Evolutionary conservation across 2,329 filamentous ascomycete species (phyloP).

Genomic region (Aspergillus melleus): DNA sequence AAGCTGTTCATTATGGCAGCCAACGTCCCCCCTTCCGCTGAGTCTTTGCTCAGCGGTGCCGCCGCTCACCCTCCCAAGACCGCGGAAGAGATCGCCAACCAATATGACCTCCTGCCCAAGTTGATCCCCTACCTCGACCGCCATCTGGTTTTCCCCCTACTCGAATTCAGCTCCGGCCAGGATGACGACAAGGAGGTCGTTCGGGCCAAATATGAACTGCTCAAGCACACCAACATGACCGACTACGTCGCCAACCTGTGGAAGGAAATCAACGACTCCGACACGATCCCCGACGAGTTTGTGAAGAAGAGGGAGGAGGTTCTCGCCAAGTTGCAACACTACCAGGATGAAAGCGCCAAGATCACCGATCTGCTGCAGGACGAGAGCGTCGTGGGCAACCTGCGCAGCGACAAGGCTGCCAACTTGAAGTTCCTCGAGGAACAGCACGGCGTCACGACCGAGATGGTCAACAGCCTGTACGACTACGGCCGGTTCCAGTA

Average conservation of each 20-base stretch:
- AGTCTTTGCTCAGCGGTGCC: conserved; percentile 51
- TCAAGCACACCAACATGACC: conserved; percentile 98
- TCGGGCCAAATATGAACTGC: conserved; percentile 85
- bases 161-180: conserved; percentile 85
- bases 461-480: conserved; percentile 95
- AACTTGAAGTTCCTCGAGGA: conserved; percentile 99
- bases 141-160: conserved; percentile 92
- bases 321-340: conserved; percentile 75
- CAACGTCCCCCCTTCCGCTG: conserved; percentile 50
- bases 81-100: conserved; percentile 60
- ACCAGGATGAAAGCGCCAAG: conserved; percentile 83
- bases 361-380: conserved; percentile 83
- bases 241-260: conserved; percentile 94
- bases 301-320: conserved; percentile 87
- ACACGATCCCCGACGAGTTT: conserved; percentile 79
- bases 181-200: conserved; percentile 77
- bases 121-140: conserved; percentile 90
- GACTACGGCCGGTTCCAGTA: conserved; percentile 98
- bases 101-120: conserved; percentile 82
- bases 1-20: conserved; percentile 51
- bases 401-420: conserved; percentile 95
- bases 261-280: conserved; percentile 80
- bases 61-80: conserved; percentile 45
- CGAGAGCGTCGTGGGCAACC: conserved; percentile 84
- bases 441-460: conserved; percentile 87